Conservation (phyloP, 2,329 filamentous ascomycete genomes). For the Rutstroemia sp. region DNA sequence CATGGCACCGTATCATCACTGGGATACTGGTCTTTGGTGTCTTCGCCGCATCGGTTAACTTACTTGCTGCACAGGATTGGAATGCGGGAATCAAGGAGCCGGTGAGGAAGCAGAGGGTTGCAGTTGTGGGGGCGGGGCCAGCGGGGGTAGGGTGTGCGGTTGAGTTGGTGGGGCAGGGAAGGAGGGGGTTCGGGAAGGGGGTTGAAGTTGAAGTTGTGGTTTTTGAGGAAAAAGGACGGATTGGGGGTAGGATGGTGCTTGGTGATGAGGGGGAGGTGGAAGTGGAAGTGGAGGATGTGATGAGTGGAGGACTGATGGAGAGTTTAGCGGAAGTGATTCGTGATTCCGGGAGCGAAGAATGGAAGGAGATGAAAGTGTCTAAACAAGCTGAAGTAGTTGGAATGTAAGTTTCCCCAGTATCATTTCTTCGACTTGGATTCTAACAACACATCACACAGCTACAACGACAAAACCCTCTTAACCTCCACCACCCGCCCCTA, state of each 20-base stretch:
- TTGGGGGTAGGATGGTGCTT: conserved; percentile 2
- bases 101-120: not conserved
- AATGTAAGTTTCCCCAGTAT: not conserved
- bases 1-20: too few species aligned
- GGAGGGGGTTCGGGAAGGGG: too few species aligned
- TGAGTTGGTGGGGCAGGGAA: not conserved
- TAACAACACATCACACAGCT: not conserved
- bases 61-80: too few species aligned
- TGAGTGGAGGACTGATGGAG: not conserved
- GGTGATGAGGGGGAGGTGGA: not conserved
- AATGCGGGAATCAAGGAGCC: too few species aligned
- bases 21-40: too few species aligned
- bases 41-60: too few species aligned
- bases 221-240: not conserved
- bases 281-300: conserved; percentile 4
- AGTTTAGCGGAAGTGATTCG: not conserved
- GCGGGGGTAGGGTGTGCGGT: not conserved
- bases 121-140: not conserved
- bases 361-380: not conserved
- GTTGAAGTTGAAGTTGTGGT: not conserved
- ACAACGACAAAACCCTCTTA: not conserved
- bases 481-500: not conserved
- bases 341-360: not conserved
- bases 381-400: not conserved
- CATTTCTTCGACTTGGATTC: not conserved